Percentiles rank a stretch among this genome's conserved stretches.
Conservation (phyloP, 768 basidiomycete genomes). For the Lactarius pseudohatsudake region DNA sequence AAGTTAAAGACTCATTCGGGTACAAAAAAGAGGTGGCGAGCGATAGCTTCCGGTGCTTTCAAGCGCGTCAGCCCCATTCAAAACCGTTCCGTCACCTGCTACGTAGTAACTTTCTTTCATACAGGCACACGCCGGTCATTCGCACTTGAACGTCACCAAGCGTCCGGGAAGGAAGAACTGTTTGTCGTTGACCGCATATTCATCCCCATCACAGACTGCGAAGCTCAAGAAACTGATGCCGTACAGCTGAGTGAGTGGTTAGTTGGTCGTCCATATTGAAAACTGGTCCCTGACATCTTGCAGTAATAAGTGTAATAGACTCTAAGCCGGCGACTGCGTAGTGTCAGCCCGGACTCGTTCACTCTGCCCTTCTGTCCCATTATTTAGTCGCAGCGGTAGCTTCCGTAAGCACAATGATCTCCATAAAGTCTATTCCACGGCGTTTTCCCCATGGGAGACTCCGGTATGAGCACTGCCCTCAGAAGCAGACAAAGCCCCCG, state of each 20-base stretch:
- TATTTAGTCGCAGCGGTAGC: neutral
- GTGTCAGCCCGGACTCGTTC: neutral
- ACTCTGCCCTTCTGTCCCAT: constrained; percentile 1
- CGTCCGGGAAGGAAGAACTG: constrained; percentile 62
- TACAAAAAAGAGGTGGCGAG: constrained; percentile 78
- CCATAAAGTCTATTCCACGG: constrained; percentile 1
- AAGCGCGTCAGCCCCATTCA: constrained; percentile 59
- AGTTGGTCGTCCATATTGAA: neutral
- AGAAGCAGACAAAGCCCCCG: constrained; percentile 12
- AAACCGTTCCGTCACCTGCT: too few species aligned
- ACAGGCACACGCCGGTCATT: constrained; percentile 69
- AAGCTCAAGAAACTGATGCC: constrained; percentile 72
- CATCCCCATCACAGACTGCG: constrained; percentile 60
- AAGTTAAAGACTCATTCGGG: constrained; percentile 82
- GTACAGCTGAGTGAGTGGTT: constrained; percentile 48
- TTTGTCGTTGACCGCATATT: constrained; percentile 64
- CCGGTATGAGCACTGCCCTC: constrained; percentile 37
- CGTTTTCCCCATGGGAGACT: constrained; percentile 11
- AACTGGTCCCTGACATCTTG: neutral
- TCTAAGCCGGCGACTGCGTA: neutral
- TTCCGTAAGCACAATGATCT: neutral
- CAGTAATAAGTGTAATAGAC: neutral
- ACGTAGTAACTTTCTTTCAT: neutral
- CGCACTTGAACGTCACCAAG: constrained; percentile 72
- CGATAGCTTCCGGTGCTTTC: constrained; percentile 61